Base-by-base conservation (phyloP, 1,139 yeast species). In the Yamadazyma triangularis region DNA sequence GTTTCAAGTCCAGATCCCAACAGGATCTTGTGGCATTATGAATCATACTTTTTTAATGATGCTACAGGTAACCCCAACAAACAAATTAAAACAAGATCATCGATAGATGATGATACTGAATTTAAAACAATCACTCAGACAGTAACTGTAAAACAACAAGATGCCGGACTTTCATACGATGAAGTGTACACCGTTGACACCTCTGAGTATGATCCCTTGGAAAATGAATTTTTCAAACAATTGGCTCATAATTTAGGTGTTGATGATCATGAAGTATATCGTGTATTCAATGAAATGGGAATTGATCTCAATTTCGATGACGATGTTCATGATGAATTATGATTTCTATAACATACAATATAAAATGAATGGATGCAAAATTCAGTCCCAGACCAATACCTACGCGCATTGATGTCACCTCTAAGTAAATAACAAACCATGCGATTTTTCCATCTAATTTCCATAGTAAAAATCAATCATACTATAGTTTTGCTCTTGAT, bases 1-100 rank as follows among this genome's bases (percentile, higher is more conserved):
- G 26, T 38, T 21, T 52, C 48, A 0, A 33, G 38, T 2, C 53
- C 43, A 32, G 40, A 44, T 9, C 54, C 58, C 2, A 53, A 56
- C 4, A 21, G 42, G 9, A 32, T 12, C 4, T 15, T 31, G 9
- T 18, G 20, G 20, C 20, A 18, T 18, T 18, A 7, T 18, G 20
- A 18, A 18, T 7, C 6, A 18, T 18, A 18, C 9, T 18, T 18
- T 7, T 18, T 23, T n/a, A 11, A 23, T 8, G 26, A 14, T 15
- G 15, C n/a, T 4, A n/a, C n/a, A n/a, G n/a, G n/a, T n/a, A n/a
- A n/a, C n/a, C n/a, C n/a, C n/a, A n/a, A n/a, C n/a, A n/a, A n/a
- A n/a, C n/a, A n/a, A n/a, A n/a, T n/a, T n/a, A n/a, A n/a, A n/a
- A n/a, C n/a, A n/a, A n/a, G n/a, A n/a, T n/a, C n/a, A n/a, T n/a